Evolutionary conservation across 345 rosid genomes (phyloP).

Genomic region (Arabidopsis suecica): DNA sequence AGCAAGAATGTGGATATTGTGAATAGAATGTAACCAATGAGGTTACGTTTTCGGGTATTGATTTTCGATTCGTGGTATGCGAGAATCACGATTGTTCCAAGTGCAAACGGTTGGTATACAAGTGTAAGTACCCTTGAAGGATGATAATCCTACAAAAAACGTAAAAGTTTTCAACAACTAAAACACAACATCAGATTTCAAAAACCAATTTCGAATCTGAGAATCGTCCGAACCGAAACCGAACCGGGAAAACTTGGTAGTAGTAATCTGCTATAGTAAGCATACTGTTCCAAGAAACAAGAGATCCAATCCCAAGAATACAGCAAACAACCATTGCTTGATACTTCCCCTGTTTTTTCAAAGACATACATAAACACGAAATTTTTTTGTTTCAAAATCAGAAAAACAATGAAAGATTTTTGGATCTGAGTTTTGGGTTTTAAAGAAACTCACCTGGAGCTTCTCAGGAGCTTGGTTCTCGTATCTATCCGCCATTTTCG

Average conservation of each 20-base stretch:
- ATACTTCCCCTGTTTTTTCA: constrained; percentile 65
- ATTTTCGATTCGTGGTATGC: constrained; percentile 72
- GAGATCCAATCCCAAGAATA: constrained; percentile 82
- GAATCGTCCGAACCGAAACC: constrained; percentile 52
- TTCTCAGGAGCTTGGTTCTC: constrained; percentile 35
- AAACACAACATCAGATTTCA: constrained; percentile 10
- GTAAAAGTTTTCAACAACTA: not conserved
- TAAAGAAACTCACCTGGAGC: constrained; percentile 34
- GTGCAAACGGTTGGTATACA: constrained; percentile 81
- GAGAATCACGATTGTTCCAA: constrained; percentile 65
- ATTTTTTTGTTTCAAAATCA: not conserved
- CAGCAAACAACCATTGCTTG: constrained; percentile 71
- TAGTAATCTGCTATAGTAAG: constrained; percentile 85
- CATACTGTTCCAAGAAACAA: constrained; percentile 87
- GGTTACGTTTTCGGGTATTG: constrained; percentile 70
- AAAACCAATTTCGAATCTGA: not conserved
- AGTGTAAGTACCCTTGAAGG: constrained; percentile 91
- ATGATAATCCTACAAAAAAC: constrained; percentile 70
- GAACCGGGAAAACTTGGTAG: constrained; percentile 65
- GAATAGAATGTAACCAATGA: constrained; percentile 72
- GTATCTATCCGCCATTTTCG: constrained; percentile 30
- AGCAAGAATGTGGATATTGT: constrained; percentile 66
- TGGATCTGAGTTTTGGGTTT: constrained; percentile 22
- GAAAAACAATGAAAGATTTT: not conserved
- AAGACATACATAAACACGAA: constrained; percentile 7